Percentiles rank a stretch among this genome's conserved stretches.
phyloP scores from a whole-genome alignment of 331 rosid species.

The Acacia pycnantha region DNA sequence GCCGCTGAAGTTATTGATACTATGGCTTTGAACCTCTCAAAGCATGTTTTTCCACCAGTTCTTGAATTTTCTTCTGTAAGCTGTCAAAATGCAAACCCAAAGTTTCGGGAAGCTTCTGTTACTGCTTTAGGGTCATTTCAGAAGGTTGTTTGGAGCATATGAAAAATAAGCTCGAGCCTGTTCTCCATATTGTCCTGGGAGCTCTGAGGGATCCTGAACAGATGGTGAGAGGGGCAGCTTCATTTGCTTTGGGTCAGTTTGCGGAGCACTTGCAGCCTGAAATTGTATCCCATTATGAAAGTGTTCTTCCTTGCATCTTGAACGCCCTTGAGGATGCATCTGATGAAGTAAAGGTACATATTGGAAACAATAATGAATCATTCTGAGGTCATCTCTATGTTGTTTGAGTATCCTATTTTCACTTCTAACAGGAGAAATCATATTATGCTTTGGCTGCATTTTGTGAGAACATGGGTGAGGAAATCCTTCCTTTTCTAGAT shows the following conservation, averaged over 20 bases:
- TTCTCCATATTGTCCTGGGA: slow-evolving; percentile 88
- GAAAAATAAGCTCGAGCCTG: slow-evolving; percentile 83
- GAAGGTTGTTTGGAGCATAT: slow-evolving; percentile 94
- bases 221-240: slow-evolving; percentile 98
- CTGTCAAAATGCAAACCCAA: slow-evolving; percentile 85
- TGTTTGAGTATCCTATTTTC: slow-evolving; percentile 25
- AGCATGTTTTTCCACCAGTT: slow-evolving; percentile 79
- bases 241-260: slow-evolving; percentile 98
- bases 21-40: slow-evolving; percentile 87
- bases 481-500: slow-evolving; percentile 93
- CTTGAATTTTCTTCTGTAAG: slow-evolving; percentile 87
- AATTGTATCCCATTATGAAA: slow-evolving; percentile 89
- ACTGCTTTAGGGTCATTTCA: slow-evolving; percentile 86
- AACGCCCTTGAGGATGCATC: slow-evolving; percentile 90
- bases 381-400: slow-evolving; percentile 17
- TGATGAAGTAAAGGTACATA: slow-evolving; percentile 91
- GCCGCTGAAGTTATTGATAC: slow-evolving; percentile 99
- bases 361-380: slow-evolving; percentile 23
- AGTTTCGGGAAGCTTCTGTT: slow-evolving; percentile 96
- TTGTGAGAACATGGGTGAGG: slow-evolving; percentile 97
- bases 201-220: slow-evolving; percentile 96
- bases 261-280: slow-evolving; percentile 97
- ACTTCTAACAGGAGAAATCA: slow-evolving; percentile 80
- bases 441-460: slow-evolving; percentile 99
- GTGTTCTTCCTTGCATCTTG: slow-evolving; percentile 96